phyloP scores from a whole-genome alignment of 2,329 filamentous ascomycete species.

The Pestalotiopsis fici region DNA sequence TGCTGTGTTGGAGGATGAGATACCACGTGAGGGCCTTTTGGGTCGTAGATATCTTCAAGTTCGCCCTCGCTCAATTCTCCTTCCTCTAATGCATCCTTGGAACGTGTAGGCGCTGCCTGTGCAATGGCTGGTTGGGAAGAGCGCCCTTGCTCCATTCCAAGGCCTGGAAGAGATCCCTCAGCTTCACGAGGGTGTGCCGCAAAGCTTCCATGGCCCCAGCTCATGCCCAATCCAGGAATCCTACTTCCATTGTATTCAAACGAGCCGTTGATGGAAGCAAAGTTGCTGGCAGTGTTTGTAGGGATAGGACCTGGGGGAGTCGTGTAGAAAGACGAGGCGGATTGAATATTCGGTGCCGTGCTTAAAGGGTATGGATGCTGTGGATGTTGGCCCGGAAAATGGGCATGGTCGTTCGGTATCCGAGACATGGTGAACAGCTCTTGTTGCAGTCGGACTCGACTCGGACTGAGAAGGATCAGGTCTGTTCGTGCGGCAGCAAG shows the following conservation, averaged over 20 bases:
- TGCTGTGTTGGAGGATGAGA: conserved; percentile 2
- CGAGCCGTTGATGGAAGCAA: conserved; percentile 31
- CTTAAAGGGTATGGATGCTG: conserved; percentile 17
- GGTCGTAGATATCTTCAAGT: conserved; percentile 58
- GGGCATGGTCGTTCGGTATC: conserved; percentile 36
- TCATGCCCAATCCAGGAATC: conserved; percentile 40
- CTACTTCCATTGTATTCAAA: conserved; percentile 38
- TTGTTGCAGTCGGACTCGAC: not conserved
- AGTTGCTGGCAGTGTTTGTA: conserved; percentile 21
- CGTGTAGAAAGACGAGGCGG: conserved; percentile 15
- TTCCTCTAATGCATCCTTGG: conserved; percentile 54
- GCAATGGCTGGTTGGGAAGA: not conserved
- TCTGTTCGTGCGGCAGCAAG: not conserved
- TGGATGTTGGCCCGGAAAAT: conserved; percentile 27
- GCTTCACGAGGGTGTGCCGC: too few species aligned
- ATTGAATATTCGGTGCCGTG: conserved; percentile 20
- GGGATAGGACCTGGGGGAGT: conserved; percentile 14
- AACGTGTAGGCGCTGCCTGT: not conserved
- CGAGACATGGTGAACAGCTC: conserved; percentile 35
- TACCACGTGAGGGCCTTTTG: conserved; percentile 22
- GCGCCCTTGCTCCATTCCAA: not conserved
- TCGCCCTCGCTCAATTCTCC: conserved; percentile 76
- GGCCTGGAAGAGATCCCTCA: not conserved
- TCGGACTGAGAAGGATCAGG: not conserved
- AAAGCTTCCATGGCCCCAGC: conserved; percentile 7